Conservation (phyloP, 1,284 basidiomycete genomes). For the Trametes versicolor region DNA sequence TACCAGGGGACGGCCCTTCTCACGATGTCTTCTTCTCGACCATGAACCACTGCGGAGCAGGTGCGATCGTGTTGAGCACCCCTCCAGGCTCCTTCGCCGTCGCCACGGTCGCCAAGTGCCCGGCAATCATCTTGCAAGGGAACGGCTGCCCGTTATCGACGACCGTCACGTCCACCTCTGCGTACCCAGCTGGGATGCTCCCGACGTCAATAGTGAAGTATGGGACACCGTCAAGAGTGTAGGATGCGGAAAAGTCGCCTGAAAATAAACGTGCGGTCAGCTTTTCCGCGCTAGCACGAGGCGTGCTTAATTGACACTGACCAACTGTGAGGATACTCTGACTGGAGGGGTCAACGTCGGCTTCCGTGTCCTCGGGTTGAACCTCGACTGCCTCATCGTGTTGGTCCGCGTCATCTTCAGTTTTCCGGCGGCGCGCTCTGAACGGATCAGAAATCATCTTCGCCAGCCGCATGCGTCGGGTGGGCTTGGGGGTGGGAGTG, state of each 20-base stretch:
- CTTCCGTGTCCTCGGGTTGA: background rate
- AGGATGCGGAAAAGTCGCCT: background rate
- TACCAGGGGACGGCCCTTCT: background rate
- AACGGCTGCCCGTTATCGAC: slow-evolving; percentile 47
- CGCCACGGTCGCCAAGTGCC: slow-evolving; percentile 43
- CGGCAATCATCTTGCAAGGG: slow-evolving; percentile 51
- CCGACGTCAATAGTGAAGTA: slow-evolving; percentile 48
- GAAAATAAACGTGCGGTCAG: background rate
- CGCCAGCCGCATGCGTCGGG: background rate
- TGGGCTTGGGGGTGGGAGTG: too few species aligned
- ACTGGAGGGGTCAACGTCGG: background rate
- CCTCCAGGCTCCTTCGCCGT: slow-evolving; percentile 1
- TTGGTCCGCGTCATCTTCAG: background rate
- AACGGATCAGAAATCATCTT: background rate
- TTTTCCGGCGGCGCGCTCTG: background rate
- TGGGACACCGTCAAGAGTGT: slow-evolving; percentile 45
- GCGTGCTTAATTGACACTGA: background rate
- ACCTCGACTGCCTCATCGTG: background rate
- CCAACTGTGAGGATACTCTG: background rate
- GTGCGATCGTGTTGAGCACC: slow-evolving; percentile 16
- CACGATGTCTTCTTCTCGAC: slow-evolving; percentile 3
- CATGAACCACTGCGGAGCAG: slow-evolving; percentile 29
- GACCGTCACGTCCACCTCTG: slow-evolving; percentile 50
- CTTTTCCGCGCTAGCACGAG: too few species aligned
- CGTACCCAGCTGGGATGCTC: slow-evolving; percentile 48